Evolutionary conservation across 2,329 filamentous ascomycete genomes (phyloP).

Genomic region (Elsinoe arachidis): DNA sequence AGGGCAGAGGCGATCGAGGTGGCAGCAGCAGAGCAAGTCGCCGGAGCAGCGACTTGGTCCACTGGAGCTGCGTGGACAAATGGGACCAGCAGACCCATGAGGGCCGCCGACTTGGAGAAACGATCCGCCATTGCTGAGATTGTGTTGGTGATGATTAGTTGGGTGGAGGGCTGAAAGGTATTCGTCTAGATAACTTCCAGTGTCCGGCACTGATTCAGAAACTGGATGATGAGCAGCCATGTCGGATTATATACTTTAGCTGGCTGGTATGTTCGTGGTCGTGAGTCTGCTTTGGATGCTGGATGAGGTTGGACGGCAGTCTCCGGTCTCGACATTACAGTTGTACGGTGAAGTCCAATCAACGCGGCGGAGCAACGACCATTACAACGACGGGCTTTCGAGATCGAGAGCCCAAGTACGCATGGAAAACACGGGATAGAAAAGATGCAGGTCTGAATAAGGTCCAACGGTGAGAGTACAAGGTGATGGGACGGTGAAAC

Average conservation of each 20-base stretch:
- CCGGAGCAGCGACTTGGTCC: slow-evolving; percentile 4
- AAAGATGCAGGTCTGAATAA: neutral
- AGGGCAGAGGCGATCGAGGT: neutral
- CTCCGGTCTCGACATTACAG: neutral
- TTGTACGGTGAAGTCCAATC: neutral
- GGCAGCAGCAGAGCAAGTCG: neutral
- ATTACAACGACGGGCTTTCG: neutral
- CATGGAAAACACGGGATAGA: neutral
- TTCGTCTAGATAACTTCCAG: slow-evolving; percentile 9
- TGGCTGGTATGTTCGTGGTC: neutral
- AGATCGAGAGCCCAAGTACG: neutral
- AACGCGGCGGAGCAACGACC: neutral
- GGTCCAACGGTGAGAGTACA: neutral
- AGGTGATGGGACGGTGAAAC: slow-evolving; percentile 1
- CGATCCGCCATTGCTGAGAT: slow-evolving; percentile 3
- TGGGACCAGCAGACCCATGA: neutral
- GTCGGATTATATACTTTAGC: neutral
- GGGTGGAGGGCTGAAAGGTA: slow-evolving; percentile 10
- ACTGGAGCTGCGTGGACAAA: slow-evolving; percentile 1
- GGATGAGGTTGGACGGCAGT: neutral
- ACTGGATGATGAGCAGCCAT: neutral
- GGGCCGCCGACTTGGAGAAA: slow-evolving; percentile 9
- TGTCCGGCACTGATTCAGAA: slow-evolving; percentile 9
- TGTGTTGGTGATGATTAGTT: neutral
- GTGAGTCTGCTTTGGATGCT: neutral